Base-by-base conservation (phyloP, 2,329 filamentous ascomycete species). In the Pestalotiopsis fici region DNA sequence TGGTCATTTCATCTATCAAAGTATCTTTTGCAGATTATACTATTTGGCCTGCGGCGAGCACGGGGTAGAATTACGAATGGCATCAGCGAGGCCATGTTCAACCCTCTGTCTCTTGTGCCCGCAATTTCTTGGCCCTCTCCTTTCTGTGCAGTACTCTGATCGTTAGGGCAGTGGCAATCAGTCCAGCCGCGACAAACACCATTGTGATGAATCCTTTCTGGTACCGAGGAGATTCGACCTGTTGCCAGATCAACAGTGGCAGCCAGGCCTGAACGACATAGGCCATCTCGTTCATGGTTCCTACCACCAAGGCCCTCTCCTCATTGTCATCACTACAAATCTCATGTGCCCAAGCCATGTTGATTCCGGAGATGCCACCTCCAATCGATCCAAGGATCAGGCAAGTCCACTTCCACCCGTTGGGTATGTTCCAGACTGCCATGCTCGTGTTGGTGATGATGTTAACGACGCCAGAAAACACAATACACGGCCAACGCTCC, bases 261-360 rank as follows among this genome's bases (percentile, higher is more conserved):
- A 93, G 75, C 90, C 90, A 93, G 0, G 90, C 88, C 73, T 92
- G 89, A 56, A 93, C 78, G 1, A 91, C 88, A 68, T 92, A 91
- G 0, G 89, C 90, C 80, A 92, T 85, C 74, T 90, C 86, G 68
- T 92, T 93, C 88, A 92, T 92, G 18, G 83, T 79, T 0, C 83
- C 90, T 0, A 90, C 85, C 0, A 92, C 88, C 3, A 93, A 79
- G 0, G 90, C 89, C 11, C 90, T 81, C 78, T 92, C 90, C 75
- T 93, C 90, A 65, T 89, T 85, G 68, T 85, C 83, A 12, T 80
- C 82, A 47, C 77, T 78, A 72, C 83, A 85, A 55, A 86, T 84
- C 71, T 86, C 84, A 67, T 85, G 81, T 0, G 82, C 82, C 83
- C 83, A 86, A 0, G 83, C 82, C 66, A 83, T 84, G 0, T 80